Base-by-base conservation (phyloP, 1,139 yeast species). In the Kodamaea fungicola region DNA sequence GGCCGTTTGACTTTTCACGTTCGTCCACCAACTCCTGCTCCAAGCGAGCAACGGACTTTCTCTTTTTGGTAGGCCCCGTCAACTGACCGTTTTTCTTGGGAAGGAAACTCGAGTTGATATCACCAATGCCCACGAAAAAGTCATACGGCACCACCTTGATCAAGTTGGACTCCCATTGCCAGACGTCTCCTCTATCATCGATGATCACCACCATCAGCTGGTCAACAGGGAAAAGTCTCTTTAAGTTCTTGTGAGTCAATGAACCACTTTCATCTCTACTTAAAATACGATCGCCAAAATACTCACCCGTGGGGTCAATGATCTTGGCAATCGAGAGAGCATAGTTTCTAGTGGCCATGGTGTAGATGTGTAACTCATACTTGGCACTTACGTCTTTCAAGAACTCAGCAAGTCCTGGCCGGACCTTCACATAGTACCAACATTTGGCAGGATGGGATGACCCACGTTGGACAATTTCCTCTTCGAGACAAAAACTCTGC, bases 311-410 rank as follows among this genome's bases (percentile, higher is more conserved):
- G 0, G 98, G 98, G 53, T 92, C 99, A 37, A 94, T 89, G 28
- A 94, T 83, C 40, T 80, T 78, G 23, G 97, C 95, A 45, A 94
- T 86, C 12, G 92, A 86, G 36, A 80, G 73, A 0, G 99, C 99
- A 62, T 92, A 92, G 30, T 92, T 83, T 45, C 96, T 70, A 3
- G 98, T 94, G n/a, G 98, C 98, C 99, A 92, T 92, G 7, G 99
- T 92, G 59, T 92, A 92, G 31, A 92, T 88, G 59, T 92, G 98
- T 74, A 92, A 69, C 62, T 92, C 98, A 57, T 85, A 92, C 37
- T 76, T 62, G 33, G 80, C 62, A 5, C 83, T 69, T 45, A 88
- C 75, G 36, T 69, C 68, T 38, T 74, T 74, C 39, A 92, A 71
- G 57, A 92, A 92, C 37, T 78, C 80, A 37, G 73, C 64, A 32